phyloP scores from a whole-genome alignment of 495 filamentous ascomycete species.

The Aspergillus funiculosus region DNA sequence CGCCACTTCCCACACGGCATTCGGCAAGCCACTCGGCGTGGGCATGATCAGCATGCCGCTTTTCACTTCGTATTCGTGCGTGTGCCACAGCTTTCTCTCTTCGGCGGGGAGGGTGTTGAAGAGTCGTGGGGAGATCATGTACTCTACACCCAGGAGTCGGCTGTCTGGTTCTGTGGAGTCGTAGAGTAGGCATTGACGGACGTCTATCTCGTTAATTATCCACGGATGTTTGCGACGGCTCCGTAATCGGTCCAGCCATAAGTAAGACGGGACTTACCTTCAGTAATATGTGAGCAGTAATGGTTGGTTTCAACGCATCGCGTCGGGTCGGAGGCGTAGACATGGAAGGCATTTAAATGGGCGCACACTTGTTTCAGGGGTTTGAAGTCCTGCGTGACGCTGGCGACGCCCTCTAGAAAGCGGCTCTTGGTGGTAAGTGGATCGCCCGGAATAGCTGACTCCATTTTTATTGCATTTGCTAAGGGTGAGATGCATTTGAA shows the following conservation, averaged over 20 bases:
- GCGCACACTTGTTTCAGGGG: conserved; percentile 76
- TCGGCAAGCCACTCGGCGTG: conserved; percentile 50
- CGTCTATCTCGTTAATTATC: conserved; percentile 34
- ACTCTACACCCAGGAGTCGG: conserved; percentile 79
- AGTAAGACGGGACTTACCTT: conserved; percentile 35
- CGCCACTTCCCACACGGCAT: conserved; percentile 60
- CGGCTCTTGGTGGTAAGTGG: conserved; percentile 50
- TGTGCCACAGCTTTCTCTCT: conserved; percentile 74
- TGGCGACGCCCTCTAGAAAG: conserved; percentile 61
- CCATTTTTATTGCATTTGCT: too few species aligned
- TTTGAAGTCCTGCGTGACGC: conserved; percentile 59
- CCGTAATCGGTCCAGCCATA: background rate
- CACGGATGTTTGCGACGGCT: background rate
- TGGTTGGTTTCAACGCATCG: conserved; percentile 75
- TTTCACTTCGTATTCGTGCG: conserved; percentile 83
- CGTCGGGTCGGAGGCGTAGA: conserved; percentile 62
- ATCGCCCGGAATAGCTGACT: conserved; percentile 47
- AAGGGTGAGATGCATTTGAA: too few species aligned
- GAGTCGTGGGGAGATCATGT: conserved; percentile 75
- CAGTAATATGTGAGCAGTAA: conserved; percentile 76
- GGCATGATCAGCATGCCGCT: conserved; percentile 85
- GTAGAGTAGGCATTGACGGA: conserved; percentile 84
- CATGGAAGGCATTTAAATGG: conserved; percentile 80
- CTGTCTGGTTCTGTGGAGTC: conserved; percentile 60
- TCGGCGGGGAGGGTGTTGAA: conserved; percentile 57